Conservation (phyloP, 2,329 filamentous ascomycete genomes). For the Talaromyces sp. region DNA sequence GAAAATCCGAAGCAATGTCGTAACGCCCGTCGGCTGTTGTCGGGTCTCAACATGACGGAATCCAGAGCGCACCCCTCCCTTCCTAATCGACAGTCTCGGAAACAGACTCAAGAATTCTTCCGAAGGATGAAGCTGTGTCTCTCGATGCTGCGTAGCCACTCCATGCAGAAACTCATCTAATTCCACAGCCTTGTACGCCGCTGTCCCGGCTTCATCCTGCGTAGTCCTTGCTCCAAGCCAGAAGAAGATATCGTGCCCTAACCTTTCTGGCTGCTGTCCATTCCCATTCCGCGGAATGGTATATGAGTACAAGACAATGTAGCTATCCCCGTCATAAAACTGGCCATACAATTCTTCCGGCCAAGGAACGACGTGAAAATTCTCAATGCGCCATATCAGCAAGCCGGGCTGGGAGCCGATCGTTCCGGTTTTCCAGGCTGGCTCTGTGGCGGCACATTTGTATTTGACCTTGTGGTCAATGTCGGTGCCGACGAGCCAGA, state of each 20-base stretch:
- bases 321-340: conserved; percentile 65
- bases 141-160: conserved; percentile 59
- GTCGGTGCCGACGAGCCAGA: conserved; percentile 59
- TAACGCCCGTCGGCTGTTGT: conserved; percentile 36
- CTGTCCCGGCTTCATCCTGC: conserved; percentile 64
- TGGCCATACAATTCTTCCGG: conserved; percentile 53
- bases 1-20: conserved; percentile 58
- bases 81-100: conserved; percentile 54
- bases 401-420: conserved; percentile 53
- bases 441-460: conserved; percentile 59
- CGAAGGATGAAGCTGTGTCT: conserved; percentile 56
- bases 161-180: conserved; percentile 62
- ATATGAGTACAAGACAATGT: conserved; percentile 59
- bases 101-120: conserved; percentile 58
- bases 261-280: conserved; percentile 29
- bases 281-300: conserved; percentile 40
- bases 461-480: conserved; percentile 65
- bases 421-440: conserved; percentile 59
- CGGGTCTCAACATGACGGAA: conserved; percentile 58
- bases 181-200: conserved; percentile 66
- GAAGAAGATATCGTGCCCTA: conserved; percentile 64
- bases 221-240: conserved; percentile 63
- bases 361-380: conserved; percentile 61
- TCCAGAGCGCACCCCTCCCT: conserved; percentile 57
- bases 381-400: conserved; percentile 61